phyloP scores from a whole-genome alignment of 2,329 filamentous ascomycete species.

The Fusarium nelsonii region DNA sequence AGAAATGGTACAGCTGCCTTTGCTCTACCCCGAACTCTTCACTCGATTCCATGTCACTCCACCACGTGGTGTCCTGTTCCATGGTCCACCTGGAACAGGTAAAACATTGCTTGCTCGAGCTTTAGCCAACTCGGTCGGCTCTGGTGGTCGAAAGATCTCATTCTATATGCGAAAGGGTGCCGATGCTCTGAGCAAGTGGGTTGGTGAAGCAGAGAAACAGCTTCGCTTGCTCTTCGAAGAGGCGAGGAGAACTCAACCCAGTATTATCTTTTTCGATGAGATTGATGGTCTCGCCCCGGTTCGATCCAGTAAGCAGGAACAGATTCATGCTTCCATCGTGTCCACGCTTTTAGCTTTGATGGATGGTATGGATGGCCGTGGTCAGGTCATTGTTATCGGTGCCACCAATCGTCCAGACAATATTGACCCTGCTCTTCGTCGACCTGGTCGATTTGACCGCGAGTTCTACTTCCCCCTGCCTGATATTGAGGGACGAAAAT shows the following conservation, averaged over 20 bases:
- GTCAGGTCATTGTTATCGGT: conserved; percentile 97
- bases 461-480: conserved; percentile 99
- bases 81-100: conserved; percentile 96
- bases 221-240: conserved; percentile 94
- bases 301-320: conserved; percentile 96
- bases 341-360: conserved; percentile 93
- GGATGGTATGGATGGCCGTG: conserved; percentile 98
- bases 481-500: conserved; percentile 80
- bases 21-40: conserved; percentile 96
- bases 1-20: conserved; percentile 95
- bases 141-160: conserved; percentile 92
- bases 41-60: conserved; percentile 91
- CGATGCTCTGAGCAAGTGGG: conserved; percentile 98
- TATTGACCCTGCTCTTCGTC: conserved; percentile 93
- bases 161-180: conserved; percentile 99
- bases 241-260: conserved; percentile 93
- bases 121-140: conserved; percentile 88
- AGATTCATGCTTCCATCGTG: conserved; percentile 98
- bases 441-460: conserved; percentile 93
- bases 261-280: conserved; percentile 99
- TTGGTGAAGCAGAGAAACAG: conserved; percentile 96
- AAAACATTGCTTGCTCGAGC: conserved; percentile 97
- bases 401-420: conserved; percentile 98
- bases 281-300: conserved; percentile 97
- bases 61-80: conserved; percentile 93